Conservation (phyloP, 768 basidiomycete genomes). For the Pleurotus platypus region DNA sequence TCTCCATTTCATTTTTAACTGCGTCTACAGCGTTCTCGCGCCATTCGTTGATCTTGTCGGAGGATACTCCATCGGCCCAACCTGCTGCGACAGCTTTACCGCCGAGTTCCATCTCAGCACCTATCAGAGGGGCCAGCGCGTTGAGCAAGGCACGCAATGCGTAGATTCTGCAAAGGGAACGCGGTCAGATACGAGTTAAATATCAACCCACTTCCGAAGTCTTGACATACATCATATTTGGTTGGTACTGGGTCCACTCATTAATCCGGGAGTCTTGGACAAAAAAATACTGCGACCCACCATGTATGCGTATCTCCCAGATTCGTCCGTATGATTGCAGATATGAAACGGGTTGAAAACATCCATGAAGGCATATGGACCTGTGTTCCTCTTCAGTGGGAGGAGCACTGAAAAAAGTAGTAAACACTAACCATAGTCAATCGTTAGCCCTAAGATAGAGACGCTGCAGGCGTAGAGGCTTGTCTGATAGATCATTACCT, state of each 20-base stretch:
- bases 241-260: slow-evolving; percentile 51
- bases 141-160: slow-evolving; percentile 77
- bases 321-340: slow-evolving; percentile 86
- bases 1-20: slow-evolving; percentile 58
- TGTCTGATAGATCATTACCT: too few species aligned
- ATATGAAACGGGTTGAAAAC: slow-evolving; percentile 82
- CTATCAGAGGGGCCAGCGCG: slow-evolving; percentile 81
- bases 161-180: slow-evolving; percentile 47
- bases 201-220: not conserved
- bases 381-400: slow-evolving; percentile 28
- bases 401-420: not conserved
- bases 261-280: not conserved
- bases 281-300: slow-evolving; percentile 19
- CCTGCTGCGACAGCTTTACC: slow-evolving; percentile 48
- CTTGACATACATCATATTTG: slow-evolving; percentile 66
- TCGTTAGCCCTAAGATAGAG: slow-evolving; percentile 71
- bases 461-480: slow-evolving; percentile 36
- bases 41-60: slow-evolving; percentile 62
- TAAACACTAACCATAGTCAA: slow-evolving; percentile 58
- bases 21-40: slow-evolving; percentile 48
- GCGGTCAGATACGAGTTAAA: not conserved
- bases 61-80: slow-evolving; percentile 57
- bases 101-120: slow-evolving; percentile 65
- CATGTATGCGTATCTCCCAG: slow-evolving; percentile 74
- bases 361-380: slow-evolving; percentile 95